Conservation (phyloP, 768 basidiomycete genomes). For the Phaeotremella skinneri region DNA sequence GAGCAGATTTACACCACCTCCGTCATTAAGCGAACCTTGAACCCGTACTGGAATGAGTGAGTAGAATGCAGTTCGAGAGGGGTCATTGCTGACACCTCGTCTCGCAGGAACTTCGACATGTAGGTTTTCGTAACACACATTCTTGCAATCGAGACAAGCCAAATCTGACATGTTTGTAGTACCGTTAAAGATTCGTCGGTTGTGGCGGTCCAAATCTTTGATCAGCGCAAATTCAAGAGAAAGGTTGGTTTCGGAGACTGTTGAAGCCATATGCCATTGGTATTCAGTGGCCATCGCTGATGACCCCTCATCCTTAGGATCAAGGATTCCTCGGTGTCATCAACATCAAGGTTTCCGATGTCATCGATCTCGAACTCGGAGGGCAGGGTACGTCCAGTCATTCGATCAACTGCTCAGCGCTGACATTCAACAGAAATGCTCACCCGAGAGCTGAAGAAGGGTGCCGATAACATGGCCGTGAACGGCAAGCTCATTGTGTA, state of each 20-base stretch:
- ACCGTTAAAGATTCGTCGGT: slow-evolving; percentile 97
- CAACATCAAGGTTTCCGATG: slow-evolving; percentile 86
- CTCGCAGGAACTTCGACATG: slow-evolving; percentile 92
- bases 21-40: slow-evolving; percentile 77
- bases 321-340: slow-evolving; percentile 98
- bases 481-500: slow-evolving; percentile 97
- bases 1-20: slow-evolving; percentile 96
- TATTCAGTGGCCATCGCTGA: too few relatives aligned
- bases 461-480: slow-evolving; percentile 96
- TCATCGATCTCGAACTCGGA: slow-evolving; percentile 84
- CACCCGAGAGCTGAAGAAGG: slow-evolving; percentile 93
- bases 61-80: slow-evolving; percentile 4
- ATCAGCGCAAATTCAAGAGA: slow-evolving; percentile 98
- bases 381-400: slow-evolving; percentile 71
- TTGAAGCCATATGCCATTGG: too few relatives aligned
- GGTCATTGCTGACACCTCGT: not conserved
- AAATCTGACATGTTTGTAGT: slow-evolving; percentile 53
- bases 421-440: slow-evolving; percentile 71
- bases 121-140: slow-evolving; percentile 52
- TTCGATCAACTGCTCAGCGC: slow-evolving; percentile 12
- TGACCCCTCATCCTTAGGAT: slow-evolving; percentile 57
- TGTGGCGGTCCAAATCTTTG: slow-evolving; percentile 96
- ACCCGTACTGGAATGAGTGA: slow-evolving; percentile 53
- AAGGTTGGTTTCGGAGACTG: slow-evolving; percentile 51
- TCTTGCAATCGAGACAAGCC: not conserved